Evolutionary conservation across 805 yeast genomes (phyloP).

Genomic region (Saturnispora dispora): DNA sequence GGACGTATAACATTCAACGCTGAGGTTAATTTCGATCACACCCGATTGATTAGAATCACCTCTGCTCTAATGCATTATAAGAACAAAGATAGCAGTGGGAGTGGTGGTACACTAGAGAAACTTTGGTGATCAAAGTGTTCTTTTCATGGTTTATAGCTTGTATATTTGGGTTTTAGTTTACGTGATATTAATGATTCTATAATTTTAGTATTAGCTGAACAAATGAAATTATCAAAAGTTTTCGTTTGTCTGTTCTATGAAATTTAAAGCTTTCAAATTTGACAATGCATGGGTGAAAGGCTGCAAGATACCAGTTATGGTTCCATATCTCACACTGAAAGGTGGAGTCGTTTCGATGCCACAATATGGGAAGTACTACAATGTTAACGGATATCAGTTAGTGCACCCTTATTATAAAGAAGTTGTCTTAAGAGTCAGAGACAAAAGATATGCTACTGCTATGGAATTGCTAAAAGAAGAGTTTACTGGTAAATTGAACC

Average conservation of each 20-base stretch:
- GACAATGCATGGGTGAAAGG: background rate
- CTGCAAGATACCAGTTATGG: background rate
- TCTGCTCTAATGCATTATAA: constrained; percentile 21
- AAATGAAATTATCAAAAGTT: background rate
- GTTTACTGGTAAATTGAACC: background rate
- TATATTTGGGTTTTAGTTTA: background rate
- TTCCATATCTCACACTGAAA: background rate
- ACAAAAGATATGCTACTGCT: background rate
- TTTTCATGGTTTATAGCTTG: background rate
- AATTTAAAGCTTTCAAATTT: background rate
- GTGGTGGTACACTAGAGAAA: constrained; percentile 21
- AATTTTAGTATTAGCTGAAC: background rate
- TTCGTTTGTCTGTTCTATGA: background rate
- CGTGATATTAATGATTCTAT: background rate
- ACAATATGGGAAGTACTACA: background rate
- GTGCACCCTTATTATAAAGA: constrained; percentile 3
- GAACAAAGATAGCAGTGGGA: constrained; percentile 17
- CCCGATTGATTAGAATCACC: constrained; percentile 25
- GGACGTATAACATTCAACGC: constrained; percentile 28
- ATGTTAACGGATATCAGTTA: constrained; percentile 1
- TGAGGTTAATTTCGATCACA: constrained; percentile 30
- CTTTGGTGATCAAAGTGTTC: constrained; percentile 19
- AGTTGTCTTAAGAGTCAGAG: background rate
- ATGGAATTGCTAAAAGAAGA: background rate
- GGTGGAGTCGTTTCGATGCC: background rate